These are phyloP conservation scores for Sisymbrium irio DNA, from an alignment of 345 rosid genomes.

Conservation along the genomic window DNA sequence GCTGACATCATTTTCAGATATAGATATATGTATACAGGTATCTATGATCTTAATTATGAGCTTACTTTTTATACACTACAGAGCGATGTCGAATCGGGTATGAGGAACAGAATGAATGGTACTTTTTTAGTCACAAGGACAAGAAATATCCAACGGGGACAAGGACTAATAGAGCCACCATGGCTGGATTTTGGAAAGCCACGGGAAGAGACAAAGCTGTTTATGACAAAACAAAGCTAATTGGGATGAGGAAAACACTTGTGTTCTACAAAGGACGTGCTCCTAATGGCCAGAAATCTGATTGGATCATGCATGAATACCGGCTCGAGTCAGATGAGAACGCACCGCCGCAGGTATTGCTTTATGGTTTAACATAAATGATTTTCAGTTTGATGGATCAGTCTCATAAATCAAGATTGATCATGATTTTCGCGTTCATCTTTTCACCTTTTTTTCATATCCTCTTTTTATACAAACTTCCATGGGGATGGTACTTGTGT, in stretches of 20 bases:
- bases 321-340: constrained; percentile 88
- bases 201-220: constrained; percentile 94
- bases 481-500: constrained; percentile 12
- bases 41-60: background rate
- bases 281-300: constrained; percentile 84
- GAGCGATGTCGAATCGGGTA: constrained; percentile 83
- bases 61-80: constrained; percentile 20
- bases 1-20: background rate
- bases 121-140: constrained; percentile 95
- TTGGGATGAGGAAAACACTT: constrained; percentile 96
- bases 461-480: constrained; percentile 15
- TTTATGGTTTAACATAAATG: background rate
- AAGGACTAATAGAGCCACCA: constrained; percentile 89
- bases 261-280: constrained; percentile 98
- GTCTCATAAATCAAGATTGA: background rate
- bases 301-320: constrained; percentile 98
- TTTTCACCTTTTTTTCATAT: background rate
- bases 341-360: constrained; percentile 85
- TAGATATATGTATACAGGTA: background rate
- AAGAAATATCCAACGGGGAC: constrained; percentile 98
- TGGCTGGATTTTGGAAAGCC: constrained; percentile 98
- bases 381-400: background rate
- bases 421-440: constrained; percentile 1
- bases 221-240: constrained; percentile 77
- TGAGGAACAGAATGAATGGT: constrained; percentile 92